Evolutionary conservation across 225 moss, liverwort and hornwort genomes (phyloP), one percentile per base, ranked within the genome.

Genomic region (Sphagnum tenellum): DNA sequence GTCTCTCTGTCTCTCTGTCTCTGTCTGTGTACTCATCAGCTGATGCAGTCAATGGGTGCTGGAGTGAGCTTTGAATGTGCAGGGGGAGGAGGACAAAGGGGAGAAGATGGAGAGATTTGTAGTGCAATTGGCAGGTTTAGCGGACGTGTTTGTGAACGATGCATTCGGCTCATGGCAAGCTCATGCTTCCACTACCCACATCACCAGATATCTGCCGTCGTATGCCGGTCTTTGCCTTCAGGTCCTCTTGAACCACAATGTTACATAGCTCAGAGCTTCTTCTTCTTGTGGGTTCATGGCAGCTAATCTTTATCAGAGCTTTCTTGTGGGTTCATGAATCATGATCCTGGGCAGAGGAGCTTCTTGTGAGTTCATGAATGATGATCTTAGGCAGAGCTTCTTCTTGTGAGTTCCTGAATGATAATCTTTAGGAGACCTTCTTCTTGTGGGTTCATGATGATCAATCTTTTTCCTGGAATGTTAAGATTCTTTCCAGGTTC

Each of bases 111-210:
- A 85, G 78, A 75, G 85, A 49, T 67, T 85, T 52, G 76, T 78
- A 65, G 81, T 85, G 66, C 81, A 85, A 74, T 63, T 85, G 9
- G 85, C 85, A 59, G 85, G 76, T n/a, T 70, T 85, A 52, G 85
- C 85, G 3, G 81, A 85, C 59, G 81, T 85, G 4, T 94, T 84
- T 64, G 94, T 94, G 61, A 94, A 94, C 71, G 94, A 94, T 80
- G 90, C 94, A 67, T 94, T 94, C 44, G 90, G 94, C 55, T 94
- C 94, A 3, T 94, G 94, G 94, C 90, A 94, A 74, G 79, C 94
- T 45, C 94, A 94, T 56, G 86, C 94, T 71, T 94, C 90, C 51
- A 94, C 94, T 12, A 90, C 78, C 65, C 79, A 94, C 60, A 85
- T 94, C 65, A 89, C 90, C 54, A 94, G 83, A 70, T 90, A 90